Evolutionary conservation across 495 filamentous ascomycete genomes (phyloP).

Genomic region (Xylona heveae): DNA sequence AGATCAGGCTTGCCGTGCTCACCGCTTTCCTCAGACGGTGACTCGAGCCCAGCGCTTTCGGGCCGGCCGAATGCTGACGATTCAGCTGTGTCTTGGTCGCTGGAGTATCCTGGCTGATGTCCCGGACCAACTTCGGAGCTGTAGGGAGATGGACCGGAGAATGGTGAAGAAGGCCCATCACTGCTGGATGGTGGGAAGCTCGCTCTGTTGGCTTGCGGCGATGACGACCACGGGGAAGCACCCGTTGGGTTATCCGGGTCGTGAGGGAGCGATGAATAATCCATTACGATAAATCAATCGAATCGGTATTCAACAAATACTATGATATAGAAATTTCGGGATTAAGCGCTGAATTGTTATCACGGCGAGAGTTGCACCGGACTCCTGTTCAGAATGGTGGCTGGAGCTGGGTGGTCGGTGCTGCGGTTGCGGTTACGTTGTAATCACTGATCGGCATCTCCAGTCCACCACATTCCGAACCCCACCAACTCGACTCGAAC

Average conservation of each 20-base stretch:
- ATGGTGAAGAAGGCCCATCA: constrained; percentile 35
- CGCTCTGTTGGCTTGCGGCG: constrained; percentile 40
- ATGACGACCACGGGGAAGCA: constrained; percentile 59
- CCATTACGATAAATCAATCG: constrained; percentile 29
- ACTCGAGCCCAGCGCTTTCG: constrained; percentile 2
- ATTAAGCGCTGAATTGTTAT: constrained; percentile 99
- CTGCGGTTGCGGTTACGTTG: too few species aligned
- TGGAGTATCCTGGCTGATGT: background rate
- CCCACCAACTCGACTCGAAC: too few species aligned
- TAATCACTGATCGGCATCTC: too few species aligned
- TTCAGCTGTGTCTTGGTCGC: background rate
- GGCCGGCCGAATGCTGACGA: background rate
- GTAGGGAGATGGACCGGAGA: constrained; percentile 21
- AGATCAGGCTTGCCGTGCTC: background rate
- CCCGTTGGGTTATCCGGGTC: constrained; percentile 52
- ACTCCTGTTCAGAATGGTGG: too few species aligned
- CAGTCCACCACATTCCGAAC: too few species aligned
- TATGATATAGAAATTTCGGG: constrained; percentile 75
- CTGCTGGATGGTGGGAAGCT: constrained; percentile 26
- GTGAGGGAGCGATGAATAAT: constrained; percentile 58
- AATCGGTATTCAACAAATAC: constrained; percentile 12
- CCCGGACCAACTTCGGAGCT: constrained; percentile 1
- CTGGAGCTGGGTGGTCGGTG: too few species aligned
- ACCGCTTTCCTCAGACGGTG: background rate
- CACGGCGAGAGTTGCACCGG: too few species aligned